These are phyloP conservation scores for Penicillium tannophilum DNA, from an alignment of 495 filamentous ascomycete species.

Conservation along the genomic window DNA sequence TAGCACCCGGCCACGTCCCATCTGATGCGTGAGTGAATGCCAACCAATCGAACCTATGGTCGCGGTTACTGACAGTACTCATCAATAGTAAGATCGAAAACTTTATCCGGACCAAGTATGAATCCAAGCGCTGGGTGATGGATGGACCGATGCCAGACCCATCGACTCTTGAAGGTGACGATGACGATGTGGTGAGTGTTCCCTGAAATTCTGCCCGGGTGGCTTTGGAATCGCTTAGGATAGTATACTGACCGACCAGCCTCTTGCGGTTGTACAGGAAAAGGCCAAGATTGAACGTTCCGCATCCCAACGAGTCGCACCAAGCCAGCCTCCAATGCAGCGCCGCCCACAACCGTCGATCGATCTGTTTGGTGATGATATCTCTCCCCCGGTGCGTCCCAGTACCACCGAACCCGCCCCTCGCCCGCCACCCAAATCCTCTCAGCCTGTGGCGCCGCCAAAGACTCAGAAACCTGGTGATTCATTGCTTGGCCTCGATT, in stretches of 20 bases:
- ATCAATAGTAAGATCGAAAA: slow-evolving; percentile 86
- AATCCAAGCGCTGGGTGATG: slow-evolving; percentile 98
- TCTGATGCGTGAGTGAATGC: slow-evolving; percentile 72
- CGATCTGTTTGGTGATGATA: slow-evolving; percentile 67
- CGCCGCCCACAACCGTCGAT: slow-evolving; percentile 50
- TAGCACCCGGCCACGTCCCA: slow-evolving; percentile 88
- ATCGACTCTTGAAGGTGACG: slow-evolving; percentile 76
- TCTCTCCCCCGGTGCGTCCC: slow-evolving; percentile 63
- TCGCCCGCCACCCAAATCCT: slow-evolving; percentile 56
- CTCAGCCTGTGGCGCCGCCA: slow-evolving; percentile 49
- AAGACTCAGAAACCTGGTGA: slow-evolving; percentile 74
- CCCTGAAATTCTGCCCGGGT: background rate
- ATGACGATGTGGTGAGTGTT: slow-evolving; percentile 71
- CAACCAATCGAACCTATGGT: slow-evolving; percentile 5
- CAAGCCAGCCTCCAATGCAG: slow-evolving; percentile 44
- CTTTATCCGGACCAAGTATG: slow-evolving; percentile 98
- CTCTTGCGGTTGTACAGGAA: slow-evolving; percentile 72
- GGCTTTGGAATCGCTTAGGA: background rate
- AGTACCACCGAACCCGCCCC: slow-evolving; percentile 65
- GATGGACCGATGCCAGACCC: slow-evolving; percentile 94
- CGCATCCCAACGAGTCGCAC: slow-evolving; percentile 51
- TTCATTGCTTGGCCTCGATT: slow-evolving; percentile 90
- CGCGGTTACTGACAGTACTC: slow-evolving; percentile 2
- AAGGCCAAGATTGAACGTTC: slow-evolving; percentile 69
- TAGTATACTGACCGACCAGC: slow-evolving; percentile 47